Percentiles rank a stretch among this genome's conserved stretches.
These are phyloP conservation scores for Fusarium tuaranense DNA, from an alignment of 2,329 filamentous ascomycete species.

Conservation along the genomic window DNA sequence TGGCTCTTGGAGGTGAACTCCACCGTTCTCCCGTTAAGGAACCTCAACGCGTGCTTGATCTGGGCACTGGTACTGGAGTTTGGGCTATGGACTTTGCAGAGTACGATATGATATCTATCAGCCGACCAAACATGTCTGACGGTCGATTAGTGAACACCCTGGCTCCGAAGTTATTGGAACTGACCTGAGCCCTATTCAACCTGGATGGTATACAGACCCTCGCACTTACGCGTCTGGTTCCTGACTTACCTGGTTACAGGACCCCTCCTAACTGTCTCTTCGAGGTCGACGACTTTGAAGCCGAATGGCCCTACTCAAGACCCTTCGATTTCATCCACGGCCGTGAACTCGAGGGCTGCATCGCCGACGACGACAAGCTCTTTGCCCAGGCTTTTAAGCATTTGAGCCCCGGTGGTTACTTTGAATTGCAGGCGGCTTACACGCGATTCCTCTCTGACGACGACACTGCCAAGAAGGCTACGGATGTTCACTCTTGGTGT, in stretches of 20 bases:
- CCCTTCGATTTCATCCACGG: conserved; percentile 22
- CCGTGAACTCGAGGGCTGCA: conserved; percentile 17
- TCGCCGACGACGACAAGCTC: conserved; percentile 1
- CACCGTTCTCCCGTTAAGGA: not conserved
- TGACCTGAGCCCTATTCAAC: conserved; percentile 27
- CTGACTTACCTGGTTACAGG: not conserved
- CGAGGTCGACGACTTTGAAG: conserved; percentile 19
- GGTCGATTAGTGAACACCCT: conserved; percentile 1
- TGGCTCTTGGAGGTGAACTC: conserved; percentile 1
- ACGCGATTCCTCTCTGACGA: conserved; percentile 13
- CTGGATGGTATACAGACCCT: conserved; percentile 9
- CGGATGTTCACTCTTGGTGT: conserved; percentile 4
- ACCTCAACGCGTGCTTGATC: conserved; percentile 2
- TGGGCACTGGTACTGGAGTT: conserved; percentile 7
- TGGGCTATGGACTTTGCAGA: conserved; percentile 20
- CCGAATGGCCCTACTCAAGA: conserved; percentile 13
- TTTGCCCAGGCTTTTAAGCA: conserved; percentile 7
- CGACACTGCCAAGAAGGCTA: conserved; percentile 10
- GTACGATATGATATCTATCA: not conserved
- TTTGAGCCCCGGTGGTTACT: conserved; percentile 2
- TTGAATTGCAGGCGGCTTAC: conserved; percentile 6
- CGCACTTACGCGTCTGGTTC: too few relatives aligned
- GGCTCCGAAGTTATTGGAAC: conserved; percentile 21
- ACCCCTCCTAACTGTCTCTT: conserved; percentile 15
- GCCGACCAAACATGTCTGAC: not conserved